Base-by-base conservation (phyloP, 176 grass and related monocot species). In the Thinopyrum elongatum region DNA sequence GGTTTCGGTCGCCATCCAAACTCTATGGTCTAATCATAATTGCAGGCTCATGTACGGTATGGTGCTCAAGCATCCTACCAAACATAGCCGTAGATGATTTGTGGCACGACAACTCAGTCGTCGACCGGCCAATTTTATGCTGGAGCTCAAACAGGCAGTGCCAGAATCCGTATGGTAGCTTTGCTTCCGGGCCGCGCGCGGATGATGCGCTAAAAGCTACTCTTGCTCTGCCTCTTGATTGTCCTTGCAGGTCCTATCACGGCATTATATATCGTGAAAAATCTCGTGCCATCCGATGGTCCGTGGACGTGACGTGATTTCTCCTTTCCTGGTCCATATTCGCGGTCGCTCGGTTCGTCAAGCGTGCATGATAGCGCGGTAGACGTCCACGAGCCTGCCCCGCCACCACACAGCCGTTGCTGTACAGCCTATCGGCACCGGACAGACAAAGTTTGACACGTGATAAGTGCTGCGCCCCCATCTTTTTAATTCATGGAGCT, bases 321-420 rank as follows among this genome's bases (percentile, higher is more conserved):
- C 1, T 6, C 80, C 49, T 63, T 82, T 36, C 22, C 27, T 36
- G 1, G 9, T n/a, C 27, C 5, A 68, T 25, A 39, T 72, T 39
- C 34, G 7, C 8, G 25, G 41, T 38, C 39, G 38, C 38, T 12
- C 53, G 16, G 4, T 22, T 29, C 65, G 19, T 80, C 60, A 11
- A 41, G 39, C 30, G 7, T 39, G 38, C 22, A 25, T 39, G 33
- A 33, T 58, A 70, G 36, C 46, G 35, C 35, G 10, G 11, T 21
- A 44, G 41, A 80, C 28, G 58, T 21, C 39, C 55, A 73, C 31
- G 42, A 65, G 28, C 66, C 7, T 72, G 88, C 51, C 65, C 79
- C 64, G 34, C 73, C 41, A 72, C 39, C 70, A 77, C 77, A 29
- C 62, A 13, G 26, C 61, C n/a, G 36, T 62, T 3, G 51, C 23